Conservation (phyloP, 495 filamentous ascomycete genomes). For the Elaphomyces granulatus region DNA sequence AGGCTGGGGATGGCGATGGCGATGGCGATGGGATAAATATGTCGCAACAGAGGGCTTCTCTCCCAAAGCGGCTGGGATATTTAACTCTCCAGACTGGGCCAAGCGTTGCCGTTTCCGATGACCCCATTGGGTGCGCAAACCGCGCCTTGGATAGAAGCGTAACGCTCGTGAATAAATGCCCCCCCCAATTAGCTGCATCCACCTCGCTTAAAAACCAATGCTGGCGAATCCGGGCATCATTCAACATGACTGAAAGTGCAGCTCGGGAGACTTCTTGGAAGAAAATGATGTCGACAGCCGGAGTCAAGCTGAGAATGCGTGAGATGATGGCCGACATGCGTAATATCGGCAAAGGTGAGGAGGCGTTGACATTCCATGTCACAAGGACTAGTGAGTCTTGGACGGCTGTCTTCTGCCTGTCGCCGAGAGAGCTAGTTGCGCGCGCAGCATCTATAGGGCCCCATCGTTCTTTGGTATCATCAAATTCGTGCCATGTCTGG, state of each 20-base stretch:
- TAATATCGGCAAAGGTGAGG: not conserved
- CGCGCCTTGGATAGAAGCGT: constrained; percentile 10
- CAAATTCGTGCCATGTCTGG: constrained; percentile 8
- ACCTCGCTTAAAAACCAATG: constrained; percentile 11
- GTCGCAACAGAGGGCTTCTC: constrained; percentile 16
- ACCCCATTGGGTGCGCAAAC: not conserved
- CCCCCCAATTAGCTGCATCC: constrained; percentile 4
- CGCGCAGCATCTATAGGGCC: not conserved
- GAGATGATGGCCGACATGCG: constrained; percentile 8
- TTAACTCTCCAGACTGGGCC: constrained; percentile 12
- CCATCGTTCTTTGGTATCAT: constrained; percentile 5
- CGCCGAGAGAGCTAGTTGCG: not conserved
- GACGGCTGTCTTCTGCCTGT: not conserved
- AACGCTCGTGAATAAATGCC: constrained; percentile 7
- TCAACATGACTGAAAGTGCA: constrained; percentile 7
- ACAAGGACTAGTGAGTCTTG: constrained; percentile 2
- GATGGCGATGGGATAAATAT: constrained; percentile 8
- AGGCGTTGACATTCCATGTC: constrained; percentile 13
- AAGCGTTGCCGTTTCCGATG: not conserved
- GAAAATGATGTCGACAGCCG: constrained; percentile 8
- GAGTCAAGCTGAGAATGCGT: constrained; percentile 1
- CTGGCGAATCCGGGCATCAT: constrained; percentile 6
- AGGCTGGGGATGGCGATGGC: not conserved
- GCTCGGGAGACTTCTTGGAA: constrained; percentile 13
- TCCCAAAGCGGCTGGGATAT: constrained; percentile 10